phyloP scores from a whole-genome alignment of 2,329 filamentous ascomycete species.

The Paecilomyces variotii region DNA sequence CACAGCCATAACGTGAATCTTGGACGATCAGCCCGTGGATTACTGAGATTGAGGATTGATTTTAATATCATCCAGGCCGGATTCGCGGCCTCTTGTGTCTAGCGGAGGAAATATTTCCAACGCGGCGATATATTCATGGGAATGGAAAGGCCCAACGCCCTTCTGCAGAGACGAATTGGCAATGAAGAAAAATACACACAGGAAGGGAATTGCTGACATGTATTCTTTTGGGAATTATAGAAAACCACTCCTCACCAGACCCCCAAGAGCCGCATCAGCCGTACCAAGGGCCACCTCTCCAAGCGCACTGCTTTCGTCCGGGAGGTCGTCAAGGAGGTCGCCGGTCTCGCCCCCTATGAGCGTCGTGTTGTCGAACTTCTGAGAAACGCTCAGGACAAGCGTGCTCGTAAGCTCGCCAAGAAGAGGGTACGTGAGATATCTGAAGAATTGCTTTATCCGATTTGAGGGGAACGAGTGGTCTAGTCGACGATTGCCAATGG shows the following conservation, averaged over 20 bases:
- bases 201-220: slow-evolving; percentile 29
- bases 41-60: neutral
- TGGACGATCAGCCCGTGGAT: neutral
- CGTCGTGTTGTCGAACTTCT: slow-evolving; percentile 98
- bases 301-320: slow-evolving; percentile 96
- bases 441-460: neutral
- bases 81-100: neutral
- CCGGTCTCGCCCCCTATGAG: slow-evolving; percentile 92
- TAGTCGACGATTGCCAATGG: neutral
- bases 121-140: neutral
- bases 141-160: neutral
- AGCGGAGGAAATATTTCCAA: neutral
- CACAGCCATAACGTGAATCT: neutral
- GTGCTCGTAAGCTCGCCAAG: slow-evolving; percentile 97
- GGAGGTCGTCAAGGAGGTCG: slow-evolving; percentile 96
- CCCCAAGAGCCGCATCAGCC: slow-evolving; percentile 68
- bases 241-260: slow-evolving; percentile 71
- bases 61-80: neutral
- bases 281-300: slow-evolving; percentile 91
- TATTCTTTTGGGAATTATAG: slow-evolving; percentile 44
- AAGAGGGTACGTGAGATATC: slow-evolving; percentile 66
- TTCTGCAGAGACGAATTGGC: neutral
- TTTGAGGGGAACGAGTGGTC: neutral
- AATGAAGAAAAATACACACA: neutral
- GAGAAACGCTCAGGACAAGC: slow-evolving; percentile 99